Base-by-base conservation (phyloP, 805 yeast species). In the Schwanniomyces sp. region DNA sequence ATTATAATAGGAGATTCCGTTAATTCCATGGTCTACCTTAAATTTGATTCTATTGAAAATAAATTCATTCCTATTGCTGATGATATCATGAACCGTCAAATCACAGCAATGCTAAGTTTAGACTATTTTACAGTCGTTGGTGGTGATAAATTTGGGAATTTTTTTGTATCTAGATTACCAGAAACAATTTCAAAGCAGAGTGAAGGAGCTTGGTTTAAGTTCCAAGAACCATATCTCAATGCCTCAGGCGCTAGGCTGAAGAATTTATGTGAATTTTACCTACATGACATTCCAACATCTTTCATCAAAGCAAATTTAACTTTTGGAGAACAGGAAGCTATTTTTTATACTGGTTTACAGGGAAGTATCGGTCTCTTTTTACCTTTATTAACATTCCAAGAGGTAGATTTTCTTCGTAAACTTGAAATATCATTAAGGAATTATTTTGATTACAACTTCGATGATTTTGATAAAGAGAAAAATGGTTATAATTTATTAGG, bases 101-200 rank as follows among this genome's bases (percentile, higher is more conserved):
- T 86, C 3, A 85, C 95, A 0, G 55, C 82, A 2, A 55, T 86
- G 38, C 59, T 74, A 2, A 67, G 81, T 52, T 66, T 94, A 5
- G 98, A 94, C 61, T 79, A 81, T 51, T 82, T 82, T 47, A 90
- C 97, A 0, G 80, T 87, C 0, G 70, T 86, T 36, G 89, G 88
- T 1, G 96, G 96, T 11, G 98, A 94, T 62, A 85, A 84, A 58
- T 90, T 87, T 66, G 97, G 98, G 0, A 88, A 86, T 55, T 41
- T 91, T 0, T 83, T 85, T 65, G 78, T 88, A 1, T 66, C 89
- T 36, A 70, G 97, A 49, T 64, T 86, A 36, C 80, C 86, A 0
- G 66, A 67, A n/a, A 67, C 73, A 4, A 70, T 75, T 0, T 76
- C 84, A 0, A 65, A 69, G 38, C 61, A 74, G 37, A 65, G 81